Evolutionary conservation across 2,329 filamentous ascomycete species (phyloP).

Genomic region (Pyrenophora teres): DNA sequence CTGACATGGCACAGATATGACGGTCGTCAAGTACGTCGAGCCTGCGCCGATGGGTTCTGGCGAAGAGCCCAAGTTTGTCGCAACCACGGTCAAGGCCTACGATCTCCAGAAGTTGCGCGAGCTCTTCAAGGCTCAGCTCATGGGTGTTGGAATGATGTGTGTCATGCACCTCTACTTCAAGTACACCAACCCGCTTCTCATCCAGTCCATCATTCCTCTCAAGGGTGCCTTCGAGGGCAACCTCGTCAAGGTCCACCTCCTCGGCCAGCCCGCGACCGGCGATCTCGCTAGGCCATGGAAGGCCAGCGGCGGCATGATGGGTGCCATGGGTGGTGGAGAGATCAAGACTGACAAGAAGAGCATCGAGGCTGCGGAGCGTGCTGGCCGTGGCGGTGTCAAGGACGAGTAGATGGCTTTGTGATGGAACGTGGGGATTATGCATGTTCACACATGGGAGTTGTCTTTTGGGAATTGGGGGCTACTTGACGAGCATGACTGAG

Average conservation of each 20-base stretch:
- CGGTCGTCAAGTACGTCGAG: slow-evolving; percentile 98
- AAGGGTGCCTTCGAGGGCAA: slow-evolving; percentile 96
- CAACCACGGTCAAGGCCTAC: slow-evolving; percentile 95
- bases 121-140: slow-evolving; percentile 87
- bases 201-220: slow-evolving; percentile 97
- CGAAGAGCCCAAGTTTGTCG: slow-evolving; percentile 94
- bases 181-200: slow-evolving; percentile 98
- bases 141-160: slow-evolving; percentile 97
- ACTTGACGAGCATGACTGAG: not conserved
- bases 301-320: slow-evolving; percentile 79
- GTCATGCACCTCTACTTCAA: slow-evolving; percentile 99
- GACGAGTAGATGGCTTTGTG: slow-evolving; percentile 50
- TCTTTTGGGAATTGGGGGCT: not conserved
- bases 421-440: not conserved
- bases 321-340: slow-evolving; percentile 70
- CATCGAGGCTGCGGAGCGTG: slow-evolving; percentile 58
- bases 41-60: slow-evolving; percentile 88
- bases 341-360: slow-evolving; percentile 80
- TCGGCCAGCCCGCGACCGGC: slow-evolving; percentile 82
- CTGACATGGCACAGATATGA: slow-evolving; percentile 70
- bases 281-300: slow-evolving; percentile 98
- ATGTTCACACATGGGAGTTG: not conserved
- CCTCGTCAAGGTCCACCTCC: slow-evolving; percentile 92
- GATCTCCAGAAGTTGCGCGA: slow-evolving; percentile 83
- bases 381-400: slow-evolving; percentile 57